Evolutionary conservation across 257 asterid species (phyloP).

Genomic region (Solanum virginianum): DNA sequence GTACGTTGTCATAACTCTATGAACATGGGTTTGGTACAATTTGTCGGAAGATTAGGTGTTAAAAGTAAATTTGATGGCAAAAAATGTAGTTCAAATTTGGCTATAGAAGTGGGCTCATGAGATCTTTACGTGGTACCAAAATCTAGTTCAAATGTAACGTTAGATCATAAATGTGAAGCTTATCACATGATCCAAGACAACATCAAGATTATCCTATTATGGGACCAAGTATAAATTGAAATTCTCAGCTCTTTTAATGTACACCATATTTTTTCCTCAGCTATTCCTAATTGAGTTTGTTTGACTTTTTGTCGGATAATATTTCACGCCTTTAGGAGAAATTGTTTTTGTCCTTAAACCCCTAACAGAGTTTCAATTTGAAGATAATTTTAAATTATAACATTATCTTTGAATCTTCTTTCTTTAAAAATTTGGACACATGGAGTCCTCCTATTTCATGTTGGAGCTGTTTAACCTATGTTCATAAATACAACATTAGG

Average conservation of each 20-base stretch:
- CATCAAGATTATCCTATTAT: neutral
- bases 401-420: neutral
- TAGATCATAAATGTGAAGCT: neutral
- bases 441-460: no score
- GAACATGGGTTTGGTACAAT: neutral
- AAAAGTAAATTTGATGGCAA: neutral
- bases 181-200: neutral
- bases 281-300: neutral
- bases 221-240: neutral
- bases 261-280: neutral
- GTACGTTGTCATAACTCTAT: neutral
- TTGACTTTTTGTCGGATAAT: neutral
- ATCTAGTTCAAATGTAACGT: neutral
- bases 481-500: no score
- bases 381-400: neutral
- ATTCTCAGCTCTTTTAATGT: neutral
- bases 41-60: neutral
- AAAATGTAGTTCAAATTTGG: neutral
- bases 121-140: neutral
- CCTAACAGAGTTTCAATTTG: neutral
- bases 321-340: neutral
- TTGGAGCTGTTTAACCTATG: neutral
- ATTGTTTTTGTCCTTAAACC: neutral
- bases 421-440: neutral
- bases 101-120: neutral